Conservation (phyloP, 495 filamentous ascomycete genomes). For the Cercophora sp. region DNA sequence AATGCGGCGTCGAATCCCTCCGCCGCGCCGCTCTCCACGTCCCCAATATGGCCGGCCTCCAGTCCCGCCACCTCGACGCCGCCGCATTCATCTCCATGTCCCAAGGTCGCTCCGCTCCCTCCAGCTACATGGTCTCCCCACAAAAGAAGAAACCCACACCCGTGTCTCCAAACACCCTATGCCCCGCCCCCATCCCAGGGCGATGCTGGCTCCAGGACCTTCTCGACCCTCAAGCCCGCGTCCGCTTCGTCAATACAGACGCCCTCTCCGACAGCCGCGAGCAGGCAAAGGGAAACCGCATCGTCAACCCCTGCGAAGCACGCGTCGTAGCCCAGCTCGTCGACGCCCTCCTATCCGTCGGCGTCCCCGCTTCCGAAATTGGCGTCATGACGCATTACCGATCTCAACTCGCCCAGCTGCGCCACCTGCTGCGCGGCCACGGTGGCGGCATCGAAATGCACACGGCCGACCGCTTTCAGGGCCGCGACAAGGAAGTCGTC, state of each 20-base stretch:
- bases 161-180: slow-evolving; percentile 49
- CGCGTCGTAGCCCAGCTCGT: slow-evolving; percentile 73
- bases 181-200: slow-evolving; percentile 44
- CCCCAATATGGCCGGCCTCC: slow-evolving; percentile 50
- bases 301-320: slow-evolving; percentile 79
- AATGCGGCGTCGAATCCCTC: slow-evolving; percentile 77
- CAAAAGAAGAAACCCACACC: slow-evolving; percentile 18
- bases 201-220: slow-evolving; percentile 84
- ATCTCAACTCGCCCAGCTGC: slow-evolving; percentile 66
- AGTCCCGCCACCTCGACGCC: slow-evolving; percentile 51
- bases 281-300: slow-evolving; percentile 70
- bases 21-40: slow-evolving; percentile 60
- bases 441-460: slow-evolving; percentile 73
- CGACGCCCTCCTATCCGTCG: slow-evolving; percentile 66
- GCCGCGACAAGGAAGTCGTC: slow-evolving; percentile 88
- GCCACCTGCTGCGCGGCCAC: slow-evolving; percentile 38
- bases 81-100: slow-evolving; percentile 29
- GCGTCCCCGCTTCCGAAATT: slow-evolving; percentile 71
- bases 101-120: slow-evolving; percentile 2
- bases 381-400: slow-evolving; percentile 99
- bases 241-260: slow-evolving; percentile 87
- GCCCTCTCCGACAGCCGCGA: slow-evolving; percentile 62
- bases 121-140: background rate
- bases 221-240: slow-evolving; percentile 62
- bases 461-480: slow-evolving; percentile 94